Percentiles rank a stretch among this genome's conserved stretches.
Conservation (phyloP, 129 eudicot genomes). For the Flaveria linearis region DNA sequence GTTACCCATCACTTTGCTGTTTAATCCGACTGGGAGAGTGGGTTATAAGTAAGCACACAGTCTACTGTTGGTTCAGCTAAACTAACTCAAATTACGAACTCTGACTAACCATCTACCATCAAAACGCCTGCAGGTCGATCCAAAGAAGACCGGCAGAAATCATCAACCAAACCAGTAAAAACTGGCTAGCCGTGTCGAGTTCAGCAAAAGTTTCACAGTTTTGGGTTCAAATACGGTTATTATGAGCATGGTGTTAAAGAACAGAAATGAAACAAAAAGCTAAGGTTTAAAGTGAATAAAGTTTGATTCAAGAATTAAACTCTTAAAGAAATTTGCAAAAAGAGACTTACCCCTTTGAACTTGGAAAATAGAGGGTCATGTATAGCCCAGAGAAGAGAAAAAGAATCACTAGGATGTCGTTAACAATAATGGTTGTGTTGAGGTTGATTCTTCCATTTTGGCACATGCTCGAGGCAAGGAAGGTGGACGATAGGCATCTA, state of each 20-base stretch:
- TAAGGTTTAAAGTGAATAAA: neutral
- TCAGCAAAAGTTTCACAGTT: neutral
- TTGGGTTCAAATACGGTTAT: neutral
- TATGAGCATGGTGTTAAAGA: neutral
- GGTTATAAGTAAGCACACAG: neutral
- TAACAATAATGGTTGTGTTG: constrained; percentile 44
- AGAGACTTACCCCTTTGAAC: neutral
- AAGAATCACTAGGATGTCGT: neutral
- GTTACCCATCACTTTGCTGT: neutral
- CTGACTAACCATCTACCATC: neutral
- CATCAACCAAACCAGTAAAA: neutral
- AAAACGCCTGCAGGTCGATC: neutral
- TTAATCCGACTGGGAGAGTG: neutral
- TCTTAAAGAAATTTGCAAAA: neutral
- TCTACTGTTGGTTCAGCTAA: neutral
- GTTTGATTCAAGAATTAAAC: neutral
- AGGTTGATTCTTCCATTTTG: constrained; percentile 52
- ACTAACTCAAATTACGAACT: neutral
- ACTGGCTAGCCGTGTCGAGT: neutral
- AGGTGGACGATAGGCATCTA: constrained; percentile 79
- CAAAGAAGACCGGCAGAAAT: neutral
- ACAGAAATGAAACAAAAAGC: neutral
- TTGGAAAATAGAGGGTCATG: neutral
- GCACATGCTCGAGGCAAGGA: constrained; percentile 43
- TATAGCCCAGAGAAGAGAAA: neutral